A percentile compares a stretch with the other conserved stretches of the same genome.
These are phyloP conservation scores for Paramecium pentaurelia DNA, from an alignment of 73 alveolate species.

Conservation along the genomic window DNA sequence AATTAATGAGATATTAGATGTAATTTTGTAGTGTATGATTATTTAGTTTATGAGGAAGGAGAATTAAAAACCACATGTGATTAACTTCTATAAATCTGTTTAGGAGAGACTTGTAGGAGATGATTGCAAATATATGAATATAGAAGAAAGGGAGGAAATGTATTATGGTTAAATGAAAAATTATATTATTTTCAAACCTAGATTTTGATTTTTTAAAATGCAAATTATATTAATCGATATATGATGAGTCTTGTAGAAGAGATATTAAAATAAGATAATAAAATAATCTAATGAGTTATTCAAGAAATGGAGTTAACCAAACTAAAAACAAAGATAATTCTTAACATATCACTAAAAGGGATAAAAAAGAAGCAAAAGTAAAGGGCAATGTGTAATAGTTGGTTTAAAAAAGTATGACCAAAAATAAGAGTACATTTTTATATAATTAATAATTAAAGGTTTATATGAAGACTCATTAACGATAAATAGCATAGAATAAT, in stretches of 20 bases:
- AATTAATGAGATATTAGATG: not conserved
- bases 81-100: not conserved
- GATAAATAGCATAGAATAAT: not conserved
- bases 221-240: not conserved
- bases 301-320: not conserved
- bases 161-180: not conserved
- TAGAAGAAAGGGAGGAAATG: not conserved
- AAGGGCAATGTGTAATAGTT: not conserved
- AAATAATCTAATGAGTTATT: not conserved
- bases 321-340: not conserved
- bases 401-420: not conserved
- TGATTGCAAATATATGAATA: not conserved
- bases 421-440: constrained; percentile 13
- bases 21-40: not conserved
- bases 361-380: not conserved
- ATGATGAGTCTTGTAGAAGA: not conserved
- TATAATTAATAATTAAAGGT: not conserved
- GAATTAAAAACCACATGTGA: not conserved
- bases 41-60: not conserved
- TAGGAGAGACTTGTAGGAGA: not conserved
- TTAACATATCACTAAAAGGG: not conserved
- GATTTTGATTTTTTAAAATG: not conserved
- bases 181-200: not conserved
- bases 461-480: not conserved
- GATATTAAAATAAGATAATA: not conserved